These are phyloP conservation scores for Suillus hirtellus DNA, from an alignment of 768 basidiomycete genomes.

Conservation along the genomic window DNA sequence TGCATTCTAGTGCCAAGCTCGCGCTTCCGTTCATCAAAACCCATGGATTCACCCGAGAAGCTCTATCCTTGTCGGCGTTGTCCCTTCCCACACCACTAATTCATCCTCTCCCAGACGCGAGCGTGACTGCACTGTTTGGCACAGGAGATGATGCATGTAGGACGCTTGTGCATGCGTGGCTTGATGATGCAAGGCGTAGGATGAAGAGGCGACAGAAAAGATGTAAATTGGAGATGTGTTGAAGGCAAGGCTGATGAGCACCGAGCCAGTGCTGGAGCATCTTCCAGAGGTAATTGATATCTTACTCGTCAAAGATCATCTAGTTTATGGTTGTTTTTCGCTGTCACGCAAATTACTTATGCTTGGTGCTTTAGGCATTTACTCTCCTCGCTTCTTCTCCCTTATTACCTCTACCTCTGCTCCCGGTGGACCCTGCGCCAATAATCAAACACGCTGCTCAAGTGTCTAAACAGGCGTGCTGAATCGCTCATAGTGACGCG, in stretches of 20 bases:
- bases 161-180: neutral
- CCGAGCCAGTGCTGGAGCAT: constrained; percentile 55
- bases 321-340: too few relatives aligned
- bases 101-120: neutral
- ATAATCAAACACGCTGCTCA: constrained; percentile 58
- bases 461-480: constrained; percentile 74
- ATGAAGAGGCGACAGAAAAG: constrained; percentile 41
- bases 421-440: constrained; percentile 60
- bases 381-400: constrained; percentile 64
- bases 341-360: neutral
- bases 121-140: neutral
- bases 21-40: constrained; percentile 63
- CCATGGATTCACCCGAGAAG: constrained; percentile 74
- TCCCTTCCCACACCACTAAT: constrained; percentile 14
- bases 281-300: constrained; percentile 59
- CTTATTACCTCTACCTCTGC: constrained; percentile 20
- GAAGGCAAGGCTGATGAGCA: constrained; percentile 56
- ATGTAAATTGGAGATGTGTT: constrained; percentile 53
- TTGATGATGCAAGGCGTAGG: constrained; percentile 51
- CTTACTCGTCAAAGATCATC: too few relatives aligned
- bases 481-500: constrained; percentile 51
- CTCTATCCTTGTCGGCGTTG: constrained; percentile 65
- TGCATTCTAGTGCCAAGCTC: constrained; percentile 29
- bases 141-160: neutral
- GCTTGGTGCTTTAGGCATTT: constrained; percentile 56